phyloP scores from a whole-genome alignment of 2,329 filamentous ascomycete species.

The Colletotrichum shisoi region DNA sequence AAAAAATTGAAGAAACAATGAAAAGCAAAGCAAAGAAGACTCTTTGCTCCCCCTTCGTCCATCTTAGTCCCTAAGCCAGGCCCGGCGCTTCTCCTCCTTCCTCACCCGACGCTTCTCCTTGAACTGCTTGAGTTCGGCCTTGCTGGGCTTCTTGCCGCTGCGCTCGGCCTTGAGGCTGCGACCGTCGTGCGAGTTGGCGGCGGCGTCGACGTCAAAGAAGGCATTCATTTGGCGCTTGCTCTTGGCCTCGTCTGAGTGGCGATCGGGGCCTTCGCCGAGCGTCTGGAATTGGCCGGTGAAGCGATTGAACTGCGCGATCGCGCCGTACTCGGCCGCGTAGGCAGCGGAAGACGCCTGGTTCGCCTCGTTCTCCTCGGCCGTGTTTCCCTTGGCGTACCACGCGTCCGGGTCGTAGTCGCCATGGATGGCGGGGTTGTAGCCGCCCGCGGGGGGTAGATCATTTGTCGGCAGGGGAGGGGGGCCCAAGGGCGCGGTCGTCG shows the following conservation, averaged over 20 bases:
- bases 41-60: no score
- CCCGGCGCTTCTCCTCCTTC: constrained; percentile 93
- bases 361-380: constrained; percentile 53
- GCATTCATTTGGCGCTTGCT: constrained; percentile 87
- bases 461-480: constrained; percentile 49
- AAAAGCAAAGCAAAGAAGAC: background rate
- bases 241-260: constrained; percentile 88
- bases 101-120: constrained; percentile 87
- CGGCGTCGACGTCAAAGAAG: constrained; percentile 94
- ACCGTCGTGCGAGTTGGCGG: constrained; percentile 89
- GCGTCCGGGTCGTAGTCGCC: constrained; percentile 95
- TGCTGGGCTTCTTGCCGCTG: constrained; percentile 81
- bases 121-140: constrained; percentile 87
- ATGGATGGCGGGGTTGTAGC: constrained; percentile 96
- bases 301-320: constrained; percentile 84
- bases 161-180: constrained; percentile 91
- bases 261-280: constrained; percentile 71
- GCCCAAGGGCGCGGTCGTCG: constrained; percentile 42
- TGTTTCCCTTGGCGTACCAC: constrained; percentile 79
- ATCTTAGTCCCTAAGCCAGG: constrained; percentile 83
- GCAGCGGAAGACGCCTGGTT: constrained; percentile 52
- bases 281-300: constrained; percentile 86
- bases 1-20: background rate
- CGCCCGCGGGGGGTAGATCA: constrained; percentile 63
- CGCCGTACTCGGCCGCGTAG: constrained; percentile 60